Conservation (phyloP, 2,329 filamentous ascomycete genomes). For the Aspergillus intermedius region DNA sequence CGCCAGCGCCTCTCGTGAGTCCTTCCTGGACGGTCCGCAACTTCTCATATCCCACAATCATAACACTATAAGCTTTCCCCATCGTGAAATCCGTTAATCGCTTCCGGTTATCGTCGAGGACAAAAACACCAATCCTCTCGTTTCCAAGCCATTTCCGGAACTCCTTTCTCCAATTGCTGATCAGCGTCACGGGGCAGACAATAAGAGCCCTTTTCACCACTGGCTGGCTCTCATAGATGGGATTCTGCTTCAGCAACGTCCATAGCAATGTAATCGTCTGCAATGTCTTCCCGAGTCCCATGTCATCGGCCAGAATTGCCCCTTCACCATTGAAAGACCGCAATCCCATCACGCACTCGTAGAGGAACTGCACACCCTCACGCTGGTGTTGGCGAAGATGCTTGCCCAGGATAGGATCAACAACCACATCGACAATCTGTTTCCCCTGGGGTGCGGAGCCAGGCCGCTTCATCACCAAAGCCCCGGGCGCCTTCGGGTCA, state of each 20-base stretch:
- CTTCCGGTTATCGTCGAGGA: conserved; percentile 55
- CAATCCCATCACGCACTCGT: conserved; percentile 72
- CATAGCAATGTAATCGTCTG: conserved; percentile 66
- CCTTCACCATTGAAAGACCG: conserved; percentile 59
- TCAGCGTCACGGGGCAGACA: conserved; percentile 65
- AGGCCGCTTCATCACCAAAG: conserved; percentile 62
- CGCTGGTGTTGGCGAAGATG: conserved; percentile 62
- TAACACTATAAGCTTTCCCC: conserved; percentile 61
- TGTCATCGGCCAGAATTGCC: conserved; percentile 67
- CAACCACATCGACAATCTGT: conserved; percentile 63
- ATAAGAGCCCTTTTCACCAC: conserved; percentile 66
- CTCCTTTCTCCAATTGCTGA: conserved; percentile 67
- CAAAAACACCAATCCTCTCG: conserved; percentile 62
- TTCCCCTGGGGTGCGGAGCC: conserved; percentile 52
- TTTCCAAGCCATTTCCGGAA: conserved; percentile 68
- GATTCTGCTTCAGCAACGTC: conserved; percentile 67
- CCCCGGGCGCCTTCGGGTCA: conserved; percentile 53
- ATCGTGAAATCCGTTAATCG: conserved; percentile 62
- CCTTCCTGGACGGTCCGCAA: conserved; percentile 60
- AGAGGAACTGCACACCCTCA: conserved; percentile 63
- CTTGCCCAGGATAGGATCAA: conserved; percentile 60
- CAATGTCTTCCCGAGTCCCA: conserved; percentile 68
- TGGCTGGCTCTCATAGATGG: conserved; percentile 52
- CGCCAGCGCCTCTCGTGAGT: conserved; percentile 54
- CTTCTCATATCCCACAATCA: conserved; percentile 70